These are phyloP conservation scores for Lodderomyces margitis DNA, from an alignment of 1,139 yeast genomes.

Conservation along the genomic window DNA sequence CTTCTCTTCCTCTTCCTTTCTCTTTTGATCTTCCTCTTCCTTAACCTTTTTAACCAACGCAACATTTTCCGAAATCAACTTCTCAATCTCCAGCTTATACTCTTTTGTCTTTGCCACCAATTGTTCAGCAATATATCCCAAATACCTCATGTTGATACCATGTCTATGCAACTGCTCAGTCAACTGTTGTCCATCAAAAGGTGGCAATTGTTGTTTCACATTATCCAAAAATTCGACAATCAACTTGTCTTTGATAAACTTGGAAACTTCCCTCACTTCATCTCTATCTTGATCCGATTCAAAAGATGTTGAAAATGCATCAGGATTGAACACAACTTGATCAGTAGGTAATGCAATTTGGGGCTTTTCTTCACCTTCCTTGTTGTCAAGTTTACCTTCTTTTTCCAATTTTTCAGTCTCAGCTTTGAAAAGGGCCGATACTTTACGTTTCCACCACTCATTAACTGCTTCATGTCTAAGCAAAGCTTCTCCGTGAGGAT, in stretches of 20 bases:
- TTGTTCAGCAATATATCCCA: slow-evolving; percentile 59
- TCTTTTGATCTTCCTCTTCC: slow-evolving; percentile 19
- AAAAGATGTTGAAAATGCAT: slow-evolving; percentile 56
- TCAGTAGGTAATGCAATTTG: slow-evolving; percentile 57
- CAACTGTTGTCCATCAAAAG: slow-evolving; percentile 80
- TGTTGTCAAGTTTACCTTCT: slow-evolving; percentile 37
- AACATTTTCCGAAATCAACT: slow-evolving; percentile 24
- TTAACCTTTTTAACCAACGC: slow-evolving; percentile 14
- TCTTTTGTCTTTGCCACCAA: slow-evolving; percentile 26
- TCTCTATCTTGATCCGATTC: slow-evolving; percentile 52
- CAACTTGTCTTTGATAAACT: slow-evolving; percentile 55
- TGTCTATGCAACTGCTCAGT: slow-evolving; percentile 65
- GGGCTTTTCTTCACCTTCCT: slow-evolving; percentile 38
- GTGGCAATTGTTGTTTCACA: slow-evolving; percentile 55
- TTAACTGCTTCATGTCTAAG: slow-evolving; percentile 87
- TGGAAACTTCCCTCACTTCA: slow-evolving; percentile 66
- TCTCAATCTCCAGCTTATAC: slow-evolving; percentile 20
- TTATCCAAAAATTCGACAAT: slow-evolving; percentile 65
- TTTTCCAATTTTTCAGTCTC: slow-evolving; percentile 50
- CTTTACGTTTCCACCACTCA: slow-evolving; percentile 81
- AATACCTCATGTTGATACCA: slow-evolving; percentile 88
- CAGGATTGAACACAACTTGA: slow-evolving; percentile 69
- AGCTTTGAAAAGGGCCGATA: slow-evolving; percentile 51
- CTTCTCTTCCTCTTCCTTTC: slow-evolving; percentile 31
- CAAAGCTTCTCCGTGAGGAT: slow-evolving; percentile 80